A percentile compares a stretch with the other conserved stretches of the same genome.
Conservation (phyloP, 2,329 filamentous ascomycete species). For the Apiospora aurea region DNA sequence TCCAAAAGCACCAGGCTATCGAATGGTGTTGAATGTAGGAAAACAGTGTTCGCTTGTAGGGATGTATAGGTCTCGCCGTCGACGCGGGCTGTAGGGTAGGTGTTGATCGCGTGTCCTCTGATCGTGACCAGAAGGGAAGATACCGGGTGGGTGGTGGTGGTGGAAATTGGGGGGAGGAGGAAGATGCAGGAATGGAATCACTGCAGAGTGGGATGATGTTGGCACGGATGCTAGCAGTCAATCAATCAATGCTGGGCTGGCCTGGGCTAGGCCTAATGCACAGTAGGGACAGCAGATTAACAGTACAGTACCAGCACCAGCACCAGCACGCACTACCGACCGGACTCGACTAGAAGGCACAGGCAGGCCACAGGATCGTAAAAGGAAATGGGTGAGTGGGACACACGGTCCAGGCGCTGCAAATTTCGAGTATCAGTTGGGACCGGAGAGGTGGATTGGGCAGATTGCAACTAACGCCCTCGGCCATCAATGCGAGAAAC, state of each 20-base stretch:
- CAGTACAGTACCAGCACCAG: slow-evolving; percentile 1
- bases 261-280: slow-evolving; percentile 5
- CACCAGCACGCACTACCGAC: background rate
- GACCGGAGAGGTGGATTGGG: slow-evolving; percentile 10
- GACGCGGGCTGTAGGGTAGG: background rate
- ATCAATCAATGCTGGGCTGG: slow-evolving; percentile 17
- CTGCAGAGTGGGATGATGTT: slow-evolving; percentile 23
- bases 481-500: background rate
- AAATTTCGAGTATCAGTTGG: slow-evolving; percentile 24
- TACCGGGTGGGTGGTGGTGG: background rate
- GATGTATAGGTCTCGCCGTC: background rate
- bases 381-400: slow-evolving; percentile 24
- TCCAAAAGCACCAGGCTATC: slow-evolving; percentile 21
- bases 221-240: background rate
- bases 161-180: slow-evolving; percentile 16
- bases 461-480: slow-evolving; percentile 13
- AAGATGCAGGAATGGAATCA: slow-evolving; percentile 15
- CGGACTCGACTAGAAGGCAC: background rate
- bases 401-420: slow-evolving; percentile 23
- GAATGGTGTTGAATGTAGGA: background rate
- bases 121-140: slow-evolving; percentile 6
- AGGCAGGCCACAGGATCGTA: slow-evolving; percentile 21
- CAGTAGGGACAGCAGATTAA: slow-evolving; percentile 1
- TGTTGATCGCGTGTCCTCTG: slow-evolving; percentile 19
- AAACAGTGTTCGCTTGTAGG: background rate